Base-by-base conservation (phyloP, 1,284 basidiomycete species). In the Ceratorhiza oryzae-sativae region DNA sequence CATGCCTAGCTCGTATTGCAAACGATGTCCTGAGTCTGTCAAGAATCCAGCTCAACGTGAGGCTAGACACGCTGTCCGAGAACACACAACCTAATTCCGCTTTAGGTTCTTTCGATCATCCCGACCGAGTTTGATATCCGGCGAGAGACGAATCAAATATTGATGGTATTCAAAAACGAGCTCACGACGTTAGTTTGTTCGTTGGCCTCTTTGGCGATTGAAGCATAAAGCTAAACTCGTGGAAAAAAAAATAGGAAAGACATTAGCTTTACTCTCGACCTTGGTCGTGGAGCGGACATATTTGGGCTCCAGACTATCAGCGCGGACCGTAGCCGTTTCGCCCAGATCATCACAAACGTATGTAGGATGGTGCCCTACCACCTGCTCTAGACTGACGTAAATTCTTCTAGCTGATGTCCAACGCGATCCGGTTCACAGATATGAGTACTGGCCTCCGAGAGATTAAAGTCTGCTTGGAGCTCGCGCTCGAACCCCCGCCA, bases 1-100 rank as follows among this genome's bases (percentile, higher is more conserved):
- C 23, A 75, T 80, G 15, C 80, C n/a, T 82, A 76, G 81, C 82
- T 73, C 77, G 81, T 30, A 82, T 83, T 53, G 79, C 79, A 30
- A 82, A 83, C 72, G 82, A 83, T 73, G 80, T 83, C 5, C 77
- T 83, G 10, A 81, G 81, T 12, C 75, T 83, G 8, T 82, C 81
- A 9, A 76, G 81, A 46, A 80, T 83, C 45, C 82, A 82, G 71
- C 78, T 83, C 18, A 72, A 78, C 27, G 67, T 59, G 32, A 48
- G 60, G 30, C 20, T 27, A 32, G n/a, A 20, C 36, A 39, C 12
- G 6, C n/a, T 30, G 2, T 9, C 1, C 2, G 5, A 34, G 48
- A 39, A 25, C 4, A 1, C 32, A 4, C 10, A 5, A 65, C 23
- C 4, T 6, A 4, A 18, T 15, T 3, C 39, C 3, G 3, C 9